Percentiles rank a stretch among this genome's conserved stretches.
Conservation (phyloP, 2,329 filamentous ascomycete genomes). For the Epichloe baconii region DNA sequence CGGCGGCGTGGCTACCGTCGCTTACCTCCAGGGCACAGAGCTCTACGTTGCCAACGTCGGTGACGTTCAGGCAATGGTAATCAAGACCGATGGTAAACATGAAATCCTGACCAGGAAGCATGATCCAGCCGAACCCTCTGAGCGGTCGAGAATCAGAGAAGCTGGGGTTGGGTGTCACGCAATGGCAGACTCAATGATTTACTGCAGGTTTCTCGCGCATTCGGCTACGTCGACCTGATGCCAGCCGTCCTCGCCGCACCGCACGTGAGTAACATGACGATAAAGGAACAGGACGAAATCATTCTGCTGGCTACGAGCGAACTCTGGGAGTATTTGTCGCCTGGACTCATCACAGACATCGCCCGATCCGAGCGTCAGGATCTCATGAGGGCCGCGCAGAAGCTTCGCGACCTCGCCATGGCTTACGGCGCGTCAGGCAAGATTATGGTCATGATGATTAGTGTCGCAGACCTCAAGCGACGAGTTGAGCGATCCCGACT, state of each 20-base stretch:
- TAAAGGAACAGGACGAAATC: slow-evolving; percentile 85
- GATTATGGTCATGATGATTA: slow-evolving; percentile 98
- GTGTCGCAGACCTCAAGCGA: slow-evolving; percentile 80
- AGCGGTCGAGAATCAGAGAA: slow-evolving; percentile 81
- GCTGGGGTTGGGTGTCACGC: slow-evolving; percentile 93
- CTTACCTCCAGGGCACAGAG: slow-evolving; percentile 81
- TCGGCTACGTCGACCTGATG: slow-evolving; percentile 87
- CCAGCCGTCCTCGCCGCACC: slow-evolving; percentile 88
- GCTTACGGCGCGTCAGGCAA: slow-evolving; percentile 89
- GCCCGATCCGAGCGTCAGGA: slow-evolving; percentile 76
- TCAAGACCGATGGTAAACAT: slow-evolving; percentile 75
- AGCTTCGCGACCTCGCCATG: slow-evolving; percentile 86
- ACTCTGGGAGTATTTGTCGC: slow-evolving; percentile 87
- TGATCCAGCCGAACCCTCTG: slow-evolving; percentile 74
- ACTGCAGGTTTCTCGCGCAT: slow-evolving; percentile 83
- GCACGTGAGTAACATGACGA: slow-evolving; percentile 61
- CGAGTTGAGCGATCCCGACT: slow-evolving; percentile 60
- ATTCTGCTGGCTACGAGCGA: slow-evolving; percentile 84
- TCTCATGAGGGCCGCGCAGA: slow-evolving; percentile 89
- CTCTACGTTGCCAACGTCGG: slow-evolving; percentile 92
- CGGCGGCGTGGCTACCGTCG: slow-evolving; percentile 81
- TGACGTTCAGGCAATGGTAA: slow-evolving; percentile 88
- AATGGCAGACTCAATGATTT: slow-evolving; percentile 88
- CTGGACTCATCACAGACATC: slow-evolving; percentile 83
- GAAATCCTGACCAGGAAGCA: slow-evolving; percentile 81